Evolutionary conservation across 2,329 filamentous ascomycete species (phyloP), one percentile per base, ranked within the genome.

Genomic region (Hypoxylon sp.): DNA sequence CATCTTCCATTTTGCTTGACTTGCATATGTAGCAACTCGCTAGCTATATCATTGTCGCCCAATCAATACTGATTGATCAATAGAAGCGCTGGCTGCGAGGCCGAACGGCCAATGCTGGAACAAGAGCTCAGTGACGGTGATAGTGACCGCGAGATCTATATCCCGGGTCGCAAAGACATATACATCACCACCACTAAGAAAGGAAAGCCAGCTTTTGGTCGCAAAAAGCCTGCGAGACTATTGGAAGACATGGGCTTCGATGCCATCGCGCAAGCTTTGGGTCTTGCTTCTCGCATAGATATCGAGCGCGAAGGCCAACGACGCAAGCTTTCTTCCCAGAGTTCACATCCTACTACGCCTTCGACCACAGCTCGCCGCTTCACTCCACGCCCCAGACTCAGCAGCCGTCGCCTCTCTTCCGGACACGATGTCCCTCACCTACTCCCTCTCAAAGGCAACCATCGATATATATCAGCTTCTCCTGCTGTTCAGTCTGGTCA

Each of bases 171-270:
- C 7, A 46, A 35, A 12, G 19, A 48, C 3, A 27, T 67, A 19
- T 68, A 62, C 47, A 37, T 66, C 26, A 65, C 63, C 9, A 62
- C 37, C 11, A 63, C 59, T 3, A 63, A 57, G 26, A 51, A 51
- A 23, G 64, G 65, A 25, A 64, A 57, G 12, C 61, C 60, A 11
- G 66, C 62, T 7, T 29, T 65, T 7, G 62, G 57, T 25, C 64
- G 65, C 7, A 67, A 64, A 41, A 68, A 64, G 43, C 29, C 40
- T 16, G 46, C 51, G 3, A 59, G 37, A 6, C 47, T 64, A 7
- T 27, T 65, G 12, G 37, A 59, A 51, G 59, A 65, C 29, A 51
- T 47, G 16, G 66, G 62, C 7, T 66, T 67, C 17, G 65, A 65
- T 38, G 34, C 65, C 5, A 45, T 67, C 2, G 61, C 60, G 32